Percentiles rank a stretch among this genome's conserved stretches.
These are phyloP conservation scores for Chaetomium tenue DNA, from an alignment of 495 filamentous ascomycete genomes.

Conservation along the genomic window DNA sequence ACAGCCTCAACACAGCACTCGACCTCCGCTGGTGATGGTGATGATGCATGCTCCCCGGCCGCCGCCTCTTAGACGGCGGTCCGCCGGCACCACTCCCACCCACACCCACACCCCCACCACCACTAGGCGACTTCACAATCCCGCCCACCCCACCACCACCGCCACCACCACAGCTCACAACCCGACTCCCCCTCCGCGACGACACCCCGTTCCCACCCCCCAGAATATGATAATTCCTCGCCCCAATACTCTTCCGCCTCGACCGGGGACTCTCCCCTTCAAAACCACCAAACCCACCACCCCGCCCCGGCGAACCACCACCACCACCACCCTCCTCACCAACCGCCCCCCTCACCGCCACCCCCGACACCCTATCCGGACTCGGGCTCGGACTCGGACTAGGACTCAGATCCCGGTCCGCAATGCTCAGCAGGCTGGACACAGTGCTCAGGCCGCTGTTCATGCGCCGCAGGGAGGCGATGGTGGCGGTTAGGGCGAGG, in stretches of 20 bases:
- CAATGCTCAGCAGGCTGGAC: constrained; percentile 20
- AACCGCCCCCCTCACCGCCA: not conserved
- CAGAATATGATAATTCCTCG: constrained; percentile 17
- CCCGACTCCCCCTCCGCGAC: constrained; percentile 9
- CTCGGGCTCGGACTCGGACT: constrained; percentile 1
- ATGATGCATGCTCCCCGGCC: constrained; percentile 6
- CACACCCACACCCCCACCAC: not conserved
- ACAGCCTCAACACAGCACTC: constrained; percentile 5
- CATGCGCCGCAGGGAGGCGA: constrained; percentile 32
- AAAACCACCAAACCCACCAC: not conserved
- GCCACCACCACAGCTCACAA: not conserved
- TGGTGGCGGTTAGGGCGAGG: constrained; percentile 19
- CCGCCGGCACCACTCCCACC: not conserved
- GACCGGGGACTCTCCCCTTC: no score
- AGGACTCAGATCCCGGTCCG: not conserved
- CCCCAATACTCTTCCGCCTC: constrained; percentile 12
- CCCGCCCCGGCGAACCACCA: not conserved
- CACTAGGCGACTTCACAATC: not conserved
- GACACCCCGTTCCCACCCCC: constrained; percentile 2
- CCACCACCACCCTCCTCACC: not conserved
- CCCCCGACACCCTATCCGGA: not conserved
- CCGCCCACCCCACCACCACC: constrained; percentile 5
- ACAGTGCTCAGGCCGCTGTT: constrained; percentile 28
- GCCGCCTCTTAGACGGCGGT: constrained; percentile 15
- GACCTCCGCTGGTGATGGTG: constrained; percentile 9